Evolutionary conservation across 2,329 filamentous ascomycete genomes (phyloP).

Genomic region (Colletotrichum limetticola): DNA sequence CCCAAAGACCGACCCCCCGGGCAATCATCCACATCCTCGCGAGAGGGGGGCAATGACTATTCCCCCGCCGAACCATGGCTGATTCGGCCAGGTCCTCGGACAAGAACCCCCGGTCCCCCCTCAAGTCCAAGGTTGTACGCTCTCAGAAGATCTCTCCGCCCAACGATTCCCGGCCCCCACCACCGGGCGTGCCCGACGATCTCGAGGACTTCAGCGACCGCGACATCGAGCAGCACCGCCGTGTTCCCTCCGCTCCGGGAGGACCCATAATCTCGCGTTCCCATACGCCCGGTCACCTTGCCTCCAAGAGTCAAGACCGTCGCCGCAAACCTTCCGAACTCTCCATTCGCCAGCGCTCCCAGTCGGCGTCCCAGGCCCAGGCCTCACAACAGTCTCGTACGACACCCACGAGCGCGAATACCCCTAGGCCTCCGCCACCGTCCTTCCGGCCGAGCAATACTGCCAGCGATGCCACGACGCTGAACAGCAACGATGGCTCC

Average conservation of each 20-base stretch:
- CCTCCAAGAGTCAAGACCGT: conserved; percentile 66
- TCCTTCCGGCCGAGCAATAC: conserved; percentile 32
- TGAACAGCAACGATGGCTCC: conserved; percentile 39
- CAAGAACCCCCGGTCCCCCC: conserved; percentile 32
- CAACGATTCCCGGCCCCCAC: conserved; percentile 42
- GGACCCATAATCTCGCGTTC: conserved; percentile 59
- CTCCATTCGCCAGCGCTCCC: conserved; percentile 64
- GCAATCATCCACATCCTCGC: conserved; percentile 28
- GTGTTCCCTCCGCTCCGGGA: conserved; percentile 27
- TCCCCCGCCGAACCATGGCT: conserved; percentile 35
- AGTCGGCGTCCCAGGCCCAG: conserved; percentile 55
- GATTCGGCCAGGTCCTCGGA: conserved; percentile 37
- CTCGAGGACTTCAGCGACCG: conserved; percentile 37
- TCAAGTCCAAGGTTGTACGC: conserved; percentile 58
- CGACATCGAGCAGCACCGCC: conserved; percentile 42
- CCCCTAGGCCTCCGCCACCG: conserved; percentile 33
- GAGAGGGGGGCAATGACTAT: conserved; percentile 35
- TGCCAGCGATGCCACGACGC: conserved; percentile 35
- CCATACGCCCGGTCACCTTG: conserved; percentile 71
- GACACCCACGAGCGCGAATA: conserved; percentile 34
- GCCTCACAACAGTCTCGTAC: conserved; percentile 38
- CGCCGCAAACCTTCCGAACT: conserved; percentile 63
- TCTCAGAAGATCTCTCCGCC: conserved; percentile 63
- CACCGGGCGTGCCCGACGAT: conserved; percentile 35
- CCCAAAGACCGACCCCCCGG: conserved; percentile 4